Conservation (phyloP, 148 eudicot genomes). For the Camellia sinensis region DNA sequence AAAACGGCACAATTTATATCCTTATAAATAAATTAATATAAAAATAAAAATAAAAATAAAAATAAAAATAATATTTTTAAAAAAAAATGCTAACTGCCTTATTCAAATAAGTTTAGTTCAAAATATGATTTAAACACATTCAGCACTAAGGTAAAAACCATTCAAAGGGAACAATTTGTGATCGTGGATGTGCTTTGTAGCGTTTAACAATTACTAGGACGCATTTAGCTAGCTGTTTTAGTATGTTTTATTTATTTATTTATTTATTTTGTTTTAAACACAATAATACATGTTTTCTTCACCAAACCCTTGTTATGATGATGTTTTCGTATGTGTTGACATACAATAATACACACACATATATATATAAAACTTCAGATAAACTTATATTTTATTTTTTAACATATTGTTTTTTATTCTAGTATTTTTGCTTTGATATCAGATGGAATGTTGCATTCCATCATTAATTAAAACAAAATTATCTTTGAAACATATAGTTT, state of each 20-base stretch:
- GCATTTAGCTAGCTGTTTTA: neutral
- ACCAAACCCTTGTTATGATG: neutral
- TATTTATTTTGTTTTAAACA: too few relatives aligned
- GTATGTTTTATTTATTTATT: too few relatives aligned
- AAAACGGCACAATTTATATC: too few relatives aligned
- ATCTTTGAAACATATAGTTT: neutral
- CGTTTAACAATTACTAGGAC: neutral
- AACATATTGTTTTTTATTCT: neutral
- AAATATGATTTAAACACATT: too few relatives aligned
- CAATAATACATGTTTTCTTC: neutral
- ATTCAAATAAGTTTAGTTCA: too few relatives aligned
- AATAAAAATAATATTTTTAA: too few relatives aligned
- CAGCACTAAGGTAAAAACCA: too few relatives aligned
- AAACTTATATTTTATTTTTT: neutral
- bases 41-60: too few relatives aligned
- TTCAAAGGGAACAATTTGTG: too few relatives aligned
- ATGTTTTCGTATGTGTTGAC: neutral
- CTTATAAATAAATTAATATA: too few relatives aligned
- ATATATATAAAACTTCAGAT: neutral
- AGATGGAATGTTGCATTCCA: neutral
- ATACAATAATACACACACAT: neutral
- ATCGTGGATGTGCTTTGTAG: too few relatives aligned
- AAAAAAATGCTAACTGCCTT: too few relatives aligned
- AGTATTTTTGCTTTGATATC: neutral
- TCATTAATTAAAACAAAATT: neutral